These are phyloP conservation scores for Epichloe scottii DNA, from an alignment of 2,329 filamentous ascomycete species.

Conservation along the genomic window DNA sequence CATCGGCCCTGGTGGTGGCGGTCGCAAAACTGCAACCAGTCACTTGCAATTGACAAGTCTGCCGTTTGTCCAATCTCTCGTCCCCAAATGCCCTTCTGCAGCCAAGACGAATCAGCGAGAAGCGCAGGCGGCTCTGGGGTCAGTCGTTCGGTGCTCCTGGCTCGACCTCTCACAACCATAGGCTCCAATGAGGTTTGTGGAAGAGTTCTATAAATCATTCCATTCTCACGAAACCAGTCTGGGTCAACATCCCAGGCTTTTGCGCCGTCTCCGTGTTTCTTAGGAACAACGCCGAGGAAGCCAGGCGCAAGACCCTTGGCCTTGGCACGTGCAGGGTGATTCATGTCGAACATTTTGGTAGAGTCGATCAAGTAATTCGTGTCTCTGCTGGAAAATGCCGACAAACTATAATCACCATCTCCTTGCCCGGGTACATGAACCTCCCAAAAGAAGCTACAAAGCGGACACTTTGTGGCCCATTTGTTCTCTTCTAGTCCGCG, in stretches of 20 bases:
- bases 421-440: conserved; percentile 20
- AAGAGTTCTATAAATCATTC: conserved; percentile 21
- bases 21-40: conserved; percentile 24
- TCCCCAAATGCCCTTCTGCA: conserved; percentile 22
- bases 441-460: conserved; percentile 22
- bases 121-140: conserved; percentile 5
- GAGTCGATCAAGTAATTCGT: conserved; percentile 22
- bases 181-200: conserved; percentile 15
- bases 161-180: conserved; percentile 6
- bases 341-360: conserved; percentile 18
- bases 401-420: conserved; percentile 18
- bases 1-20: conserved; percentile 21
- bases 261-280: conserved; percentile 17
- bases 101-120: conserved; percentile 11
- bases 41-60: conserved; percentile 18
- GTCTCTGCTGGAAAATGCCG: conserved; percentile 22
- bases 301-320: conserved; percentile 17
- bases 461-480: conserved; percentile 21
- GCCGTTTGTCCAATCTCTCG: conserved; percentile 17
- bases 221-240: conserved; percentile 20
- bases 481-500: conserved; percentile 19
- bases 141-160: conserved; percentile 5
- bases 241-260: conserved; percentile 18
- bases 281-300: conserved; percentile 21
- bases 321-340: conserved; percentile 17